Evolutionary conservation across 2,329 filamentous ascomycete genomes (phyloP).

Genomic region (Aspergillus sp.): DNA sequence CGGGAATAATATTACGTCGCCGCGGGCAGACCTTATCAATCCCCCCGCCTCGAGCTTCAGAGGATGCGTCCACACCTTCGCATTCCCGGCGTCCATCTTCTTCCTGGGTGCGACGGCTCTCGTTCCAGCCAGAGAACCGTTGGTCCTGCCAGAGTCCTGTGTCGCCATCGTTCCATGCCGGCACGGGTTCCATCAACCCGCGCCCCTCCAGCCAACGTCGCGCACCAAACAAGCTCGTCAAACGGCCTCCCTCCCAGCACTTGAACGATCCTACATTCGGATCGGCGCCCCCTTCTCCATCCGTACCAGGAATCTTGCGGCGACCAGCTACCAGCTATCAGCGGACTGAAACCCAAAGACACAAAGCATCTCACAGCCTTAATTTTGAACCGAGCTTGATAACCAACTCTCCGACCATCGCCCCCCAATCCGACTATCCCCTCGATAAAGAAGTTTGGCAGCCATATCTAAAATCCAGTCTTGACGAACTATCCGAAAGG

Average conservation of each 20-base stretch:
- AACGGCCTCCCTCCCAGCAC: slow-evolving; percentile 57
- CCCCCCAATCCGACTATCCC: slow-evolving; percentile 4
- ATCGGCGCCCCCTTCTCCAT: slow-evolving; percentile 32
- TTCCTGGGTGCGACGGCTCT: slow-evolving; percentile 59
- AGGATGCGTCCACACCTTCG: slow-evolving; percentile 23
- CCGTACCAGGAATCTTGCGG: slow-evolving; percentile 51
- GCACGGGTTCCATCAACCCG: slow-evolving; percentile 50
- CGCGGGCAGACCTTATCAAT: slow-evolving; percentile 38
- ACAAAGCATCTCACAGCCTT: slow-evolving; percentile 36
- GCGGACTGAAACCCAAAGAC: slow-evolving; percentile 54
- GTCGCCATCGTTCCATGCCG: slow-evolving; percentile 55
- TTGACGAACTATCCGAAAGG: slow-evolving; percentile 27
- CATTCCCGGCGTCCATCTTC: slow-evolving; percentile 42
- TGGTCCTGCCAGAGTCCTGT: slow-evolving; percentile 50
- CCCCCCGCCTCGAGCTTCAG: slow-evolving; percentile 26
- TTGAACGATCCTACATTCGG: slow-evolving; percentile 39
- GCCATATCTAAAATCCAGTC: slow-evolving; percentile 38
- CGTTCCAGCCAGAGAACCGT: slow-evolving; percentile 49
- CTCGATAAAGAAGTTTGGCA: slow-evolving; percentile 29
- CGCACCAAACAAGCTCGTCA: slow-evolving; percentile 61
- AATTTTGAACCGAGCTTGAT: slow-evolving; percentile 27
- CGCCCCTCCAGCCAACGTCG: slow-evolving; percentile 29
- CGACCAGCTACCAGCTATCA: slow-evolving; percentile 65
- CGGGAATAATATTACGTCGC: slow-evolving; percentile 30
- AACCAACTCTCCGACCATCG: slow-evolving; percentile 5